Conservation (phyloP, 768 basidiomycete genomes). For the Amanita exitialis region DNA sequence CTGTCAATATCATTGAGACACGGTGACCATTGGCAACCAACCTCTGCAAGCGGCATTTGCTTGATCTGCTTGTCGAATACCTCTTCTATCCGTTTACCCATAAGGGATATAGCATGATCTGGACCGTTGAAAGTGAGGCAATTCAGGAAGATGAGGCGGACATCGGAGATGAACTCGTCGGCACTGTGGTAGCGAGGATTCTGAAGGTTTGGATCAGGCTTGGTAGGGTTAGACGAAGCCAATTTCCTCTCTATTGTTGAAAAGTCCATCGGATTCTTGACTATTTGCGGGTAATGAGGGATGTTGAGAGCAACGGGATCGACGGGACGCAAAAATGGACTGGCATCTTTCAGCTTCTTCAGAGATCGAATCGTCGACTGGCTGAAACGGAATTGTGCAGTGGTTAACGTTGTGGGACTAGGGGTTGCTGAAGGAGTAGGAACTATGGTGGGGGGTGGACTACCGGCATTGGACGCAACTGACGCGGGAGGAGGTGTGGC, state of each 20-base stretch:
- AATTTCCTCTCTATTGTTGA: conserved; percentile 88
- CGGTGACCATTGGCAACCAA: conserved; percentile 23
- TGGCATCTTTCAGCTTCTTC: conserved; percentile 80
- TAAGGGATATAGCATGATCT: conserved; percentile 68
- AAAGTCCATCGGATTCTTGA: conserved; percentile 92
- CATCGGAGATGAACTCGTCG: conserved; percentile 78
- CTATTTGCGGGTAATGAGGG: conserved; percentile 81
- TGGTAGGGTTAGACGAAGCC: conserved; percentile 63
- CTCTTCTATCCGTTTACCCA: conserved; percentile 75
- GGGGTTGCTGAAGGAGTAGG: conserved; percentile 12
- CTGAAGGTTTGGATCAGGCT: conserved; percentile 57
- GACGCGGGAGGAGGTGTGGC: conserved; percentile 68
- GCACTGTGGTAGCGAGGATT: conserved; percentile 72
- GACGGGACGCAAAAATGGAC: conserved; percentile 79
- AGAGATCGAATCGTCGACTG: conserved; percentile 67
- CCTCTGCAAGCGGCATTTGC: conserved; percentile 75
- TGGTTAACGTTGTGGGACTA: conserved; percentile 38
- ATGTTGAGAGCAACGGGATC: conserved; percentile 76
- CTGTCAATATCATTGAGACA: background rate
- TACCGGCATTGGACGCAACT: conserved; percentile 24
- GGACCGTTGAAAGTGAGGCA: conserved; percentile 89
- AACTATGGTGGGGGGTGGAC: conserved; percentile 19
- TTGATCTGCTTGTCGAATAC: conserved; percentile 85
- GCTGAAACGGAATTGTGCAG: conserved; percentile 72
- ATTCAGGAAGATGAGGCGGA: conserved; percentile 84